Percentiles rank a stretch among this genome's conserved stretches.
Conservation (phyloP, 2,329 filamentous ascomycete genomes). For the Exophiala lecanii-corni region DNA sequence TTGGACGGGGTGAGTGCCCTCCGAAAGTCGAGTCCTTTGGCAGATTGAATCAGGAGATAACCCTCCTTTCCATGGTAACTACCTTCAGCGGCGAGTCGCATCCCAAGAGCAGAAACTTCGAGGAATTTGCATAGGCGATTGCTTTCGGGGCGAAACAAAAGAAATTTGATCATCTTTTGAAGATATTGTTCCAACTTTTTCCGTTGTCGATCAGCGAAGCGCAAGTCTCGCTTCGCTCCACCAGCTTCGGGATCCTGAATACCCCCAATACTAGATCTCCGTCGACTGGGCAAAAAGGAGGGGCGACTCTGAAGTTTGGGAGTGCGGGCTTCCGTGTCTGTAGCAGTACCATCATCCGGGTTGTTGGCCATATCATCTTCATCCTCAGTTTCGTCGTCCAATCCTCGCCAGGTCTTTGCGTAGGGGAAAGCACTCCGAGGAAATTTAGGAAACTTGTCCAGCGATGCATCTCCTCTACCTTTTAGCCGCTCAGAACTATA, state of each 20-base stretch:
- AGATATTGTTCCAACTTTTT: slow-evolving; percentile 84
- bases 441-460: slow-evolving; percentile 81
- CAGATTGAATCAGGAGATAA: slow-evolving; percentile 83
- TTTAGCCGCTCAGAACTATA: slow-evolving; percentile 76
- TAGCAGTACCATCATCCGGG: slow-evolving; percentile 59
- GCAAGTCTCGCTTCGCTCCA: slow-evolving; percentile 38
- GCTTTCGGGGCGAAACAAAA: slow-evolving; percentile 94
- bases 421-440: slow-evolving; percentile 87
- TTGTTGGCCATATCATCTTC: slow-evolving; percentile 47
- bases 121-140: slow-evolving; percentile 94
- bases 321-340: slow-evolving; percentile 60
- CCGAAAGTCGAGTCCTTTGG: slow-evolving; percentile 81
- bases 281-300: slow-evolving; percentile 54
- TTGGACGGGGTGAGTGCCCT: slow-evolving; percentile 73
- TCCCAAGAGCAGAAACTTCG: slow-evolving; percentile 87
- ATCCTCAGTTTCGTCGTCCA: slow-evolving; percentile 72
- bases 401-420: slow-evolving; percentile 70
- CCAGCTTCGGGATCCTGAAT: slow-evolving; percentile 38
- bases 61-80: slow-evolving; percentile 98
- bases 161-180: slow-evolving; percentile 88
- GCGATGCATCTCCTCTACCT: slow-evolving; percentile 58
- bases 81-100: slow-evolving; percentile 87
- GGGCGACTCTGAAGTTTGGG: slow-evolving; percentile 50
- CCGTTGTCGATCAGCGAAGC: slow-evolving; percentile 47
- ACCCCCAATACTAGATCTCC: slow-evolving; percentile 51